Conservation (phyloP, 371 early-diverging fungal genomes). For the Mortierella polycephala region DNA sequence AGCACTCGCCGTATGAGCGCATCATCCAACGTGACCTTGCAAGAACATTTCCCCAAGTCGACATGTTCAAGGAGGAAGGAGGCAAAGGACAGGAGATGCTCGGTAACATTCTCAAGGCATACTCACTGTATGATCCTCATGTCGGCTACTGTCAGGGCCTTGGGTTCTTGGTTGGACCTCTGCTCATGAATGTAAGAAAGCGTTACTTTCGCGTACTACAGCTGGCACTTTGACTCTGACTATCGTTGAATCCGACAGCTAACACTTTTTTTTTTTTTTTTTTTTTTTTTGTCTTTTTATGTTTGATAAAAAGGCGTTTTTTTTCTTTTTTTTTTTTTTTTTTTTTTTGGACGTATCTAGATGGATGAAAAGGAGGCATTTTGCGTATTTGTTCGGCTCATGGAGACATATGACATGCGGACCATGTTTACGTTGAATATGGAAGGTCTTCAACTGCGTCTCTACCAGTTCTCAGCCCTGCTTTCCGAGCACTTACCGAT, state of each 20-base stretch:
- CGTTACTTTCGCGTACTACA: not conserved
- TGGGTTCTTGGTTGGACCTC: slow-evolving; percentile 93
- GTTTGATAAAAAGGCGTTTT: too few species aligned
- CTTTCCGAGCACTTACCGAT: slow-evolving; percentile 84
- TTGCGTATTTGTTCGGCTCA: slow-evolving; percentile 89
- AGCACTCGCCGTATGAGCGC: slow-evolving; percentile 86
- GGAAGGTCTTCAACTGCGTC: slow-evolving; percentile 85
- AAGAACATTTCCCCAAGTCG: slow-evolving; percentile 90
- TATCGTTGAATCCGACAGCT: not conserved
- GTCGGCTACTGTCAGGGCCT: slow-evolving; percentile 98
- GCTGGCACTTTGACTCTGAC: slow-evolving; percentile 22
- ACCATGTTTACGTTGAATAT: slow-evolving; percentile 84
- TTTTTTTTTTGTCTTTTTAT: too few species aligned
- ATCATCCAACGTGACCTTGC: slow-evolving; percentile 92
- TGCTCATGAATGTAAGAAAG: slow-evolving; percentile 84
- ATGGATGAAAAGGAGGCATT: slow-evolving; percentile 95
- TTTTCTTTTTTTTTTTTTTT: slow-evolving; percentile 10
- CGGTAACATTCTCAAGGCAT: slow-evolving; percentile 89
- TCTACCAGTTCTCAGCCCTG: slow-evolving; percentile 88
- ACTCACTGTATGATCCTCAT: slow-evolving; percentile 89
- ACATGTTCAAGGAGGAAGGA: slow-evolving; percentile 84
- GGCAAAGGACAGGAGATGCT: slow-evolving; percentile 89
- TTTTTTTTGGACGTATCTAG: slow-evolving; percentile 39
- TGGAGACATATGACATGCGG: slow-evolving; percentile 92
- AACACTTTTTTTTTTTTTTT: not conserved